Percentiles rank a stretch among this genome's conserved stretches.
Evolutionary conservation across 352 stramenopile genomes (phyloP).

Genomic region (Pythium dissimile): DNA sequence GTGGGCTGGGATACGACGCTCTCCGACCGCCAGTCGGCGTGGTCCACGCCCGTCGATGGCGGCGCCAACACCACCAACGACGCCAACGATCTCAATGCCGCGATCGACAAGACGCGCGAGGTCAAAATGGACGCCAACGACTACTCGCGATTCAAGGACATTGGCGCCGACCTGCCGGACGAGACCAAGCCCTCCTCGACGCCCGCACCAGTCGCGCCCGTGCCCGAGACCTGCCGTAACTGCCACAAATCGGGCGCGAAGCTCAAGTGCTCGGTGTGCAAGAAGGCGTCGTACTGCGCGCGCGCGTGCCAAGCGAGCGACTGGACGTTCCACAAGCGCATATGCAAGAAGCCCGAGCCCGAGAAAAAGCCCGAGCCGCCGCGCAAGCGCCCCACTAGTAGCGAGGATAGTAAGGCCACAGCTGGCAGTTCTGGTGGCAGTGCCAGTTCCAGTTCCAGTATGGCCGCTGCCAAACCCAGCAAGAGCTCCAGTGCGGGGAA

Average conservation of each 20-base stretch:
- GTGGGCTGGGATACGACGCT: constrained; percentile 54
- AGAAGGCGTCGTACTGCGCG: constrained; percentile 82
- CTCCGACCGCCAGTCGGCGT: constrained; percentile 12
- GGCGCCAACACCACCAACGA: background rate
- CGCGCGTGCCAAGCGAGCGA: constrained; percentile 78
- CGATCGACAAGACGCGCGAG: constrained; percentile 62
- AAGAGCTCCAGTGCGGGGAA: constrained; percentile 15
- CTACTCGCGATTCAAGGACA: constrained; percentile 85
- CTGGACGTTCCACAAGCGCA: constrained; percentile 86
- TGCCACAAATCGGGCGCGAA: constrained; percentile 73
- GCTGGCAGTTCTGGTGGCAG: no score
- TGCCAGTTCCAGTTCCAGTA: background rate
- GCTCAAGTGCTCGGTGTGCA: constrained; percentile 86
- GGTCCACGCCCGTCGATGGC: constrained; percentile 17
- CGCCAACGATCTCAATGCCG: constrained; percentile 32
- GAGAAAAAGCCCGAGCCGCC: constrained; percentile 41
- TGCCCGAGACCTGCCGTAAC: constrained; percentile 56
- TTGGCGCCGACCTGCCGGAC: constrained; percentile 47
- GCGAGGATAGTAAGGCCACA: background rate
- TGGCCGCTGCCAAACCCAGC: background rate
- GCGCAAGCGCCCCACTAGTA: constrained; percentile 28
- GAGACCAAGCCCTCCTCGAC: constrained; percentile 17
- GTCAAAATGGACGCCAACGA: constrained; percentile 79
- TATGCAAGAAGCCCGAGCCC: constrained; percentile 78
- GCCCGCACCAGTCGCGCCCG: background rate